phyloP scores from a whole-genome alignment of 192 early-diverging fungal genomes.

The Dissophora globulifera region DNA sequence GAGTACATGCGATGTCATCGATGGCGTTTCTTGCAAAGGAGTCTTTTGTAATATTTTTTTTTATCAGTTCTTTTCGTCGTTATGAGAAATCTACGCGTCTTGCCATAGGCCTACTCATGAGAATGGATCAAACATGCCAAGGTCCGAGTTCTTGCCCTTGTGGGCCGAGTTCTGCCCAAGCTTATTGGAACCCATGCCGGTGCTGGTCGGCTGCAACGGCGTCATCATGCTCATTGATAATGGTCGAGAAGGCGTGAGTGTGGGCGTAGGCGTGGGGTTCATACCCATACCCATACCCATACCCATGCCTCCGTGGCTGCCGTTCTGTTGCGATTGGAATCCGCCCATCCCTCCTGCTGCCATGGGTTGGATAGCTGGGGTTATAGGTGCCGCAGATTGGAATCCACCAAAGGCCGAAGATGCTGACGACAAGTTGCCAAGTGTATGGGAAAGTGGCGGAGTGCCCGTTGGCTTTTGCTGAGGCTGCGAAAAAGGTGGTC shows the following conservation, averaged over 20 bases:
- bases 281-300: slow-evolving; percentile 31
- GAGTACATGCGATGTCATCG: no score
- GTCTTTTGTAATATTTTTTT: no score
- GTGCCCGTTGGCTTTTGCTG: slow-evolving; percentile 50
- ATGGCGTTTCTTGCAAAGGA: no score
- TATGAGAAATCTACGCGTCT: no score
- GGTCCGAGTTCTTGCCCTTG: slow-evolving; percentile 48
- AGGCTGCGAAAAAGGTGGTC: slow-evolving; percentile 45
- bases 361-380: slow-evolving; percentile 20
- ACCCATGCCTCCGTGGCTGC: slow-evolving; percentile 23
- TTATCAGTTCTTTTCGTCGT: no score
- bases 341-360: slow-evolving; percentile 30
- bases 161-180: slow-evolving; percentile 13
- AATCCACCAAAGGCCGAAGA: slow-evolving; percentile 47
- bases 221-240: slow-evolving; percentile 34
- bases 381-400: slow-evolving; percentile 27
- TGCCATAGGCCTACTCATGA: slow-evolving; percentile 38
- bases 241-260: slow-evolving; percentile 23
- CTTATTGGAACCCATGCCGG: slow-evolving; percentile 11
- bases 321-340: slow-evolving; percentile 24
- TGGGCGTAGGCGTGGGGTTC: slow-evolving; percentile 11
- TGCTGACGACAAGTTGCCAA: slow-evolving; percentile 45
- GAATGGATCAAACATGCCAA: slow-evolving; percentile 54
- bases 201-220: slow-evolving; percentile 35
- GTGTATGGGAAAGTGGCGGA: slow-evolving; percentile 39